phyloP scores from a whole-genome alignment of 371 early-diverging fungal species.

The Zychaea mexicana region DNA sequence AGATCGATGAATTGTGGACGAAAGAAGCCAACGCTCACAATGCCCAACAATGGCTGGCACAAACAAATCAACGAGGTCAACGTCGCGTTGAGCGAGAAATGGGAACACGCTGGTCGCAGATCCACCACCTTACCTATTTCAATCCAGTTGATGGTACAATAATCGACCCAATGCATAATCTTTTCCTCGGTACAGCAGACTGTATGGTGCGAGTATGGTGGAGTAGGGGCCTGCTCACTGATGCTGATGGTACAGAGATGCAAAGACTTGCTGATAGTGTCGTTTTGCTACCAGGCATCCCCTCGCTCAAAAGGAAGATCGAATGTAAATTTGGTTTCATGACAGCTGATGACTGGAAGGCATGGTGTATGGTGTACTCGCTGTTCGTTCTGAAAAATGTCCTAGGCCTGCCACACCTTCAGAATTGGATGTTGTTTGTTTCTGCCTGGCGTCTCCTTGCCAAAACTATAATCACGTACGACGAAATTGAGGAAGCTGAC shows the following conservation, averaged over 20 bases:
- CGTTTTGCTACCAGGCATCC: not conserved
- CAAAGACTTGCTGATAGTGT: not conserved
- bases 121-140: slow-evolving; percentile 10
- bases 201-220: not conserved
- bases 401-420: not conserved
- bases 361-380: not conserved
- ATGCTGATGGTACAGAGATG: not conserved
- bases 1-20: not conserved
- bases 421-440: slow-evolving; percentile 7
- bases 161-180: slow-evolving; percentile 19
- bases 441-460: slow-evolving; percentile 3
- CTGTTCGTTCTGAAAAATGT: not conserved
- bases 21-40: not conserved
- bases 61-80: not conserved
- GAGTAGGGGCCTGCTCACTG: not conserved
- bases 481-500: not conserved
- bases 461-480: not conserved
- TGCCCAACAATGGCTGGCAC: not conserved
- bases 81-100: not conserved
- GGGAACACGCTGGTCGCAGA: slow-evolving; percentile 7
- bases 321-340: not conserved
- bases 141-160: slow-evolving; percentile 2
- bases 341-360: slow-evolving; percentile 8
- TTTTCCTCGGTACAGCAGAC: slow-evolving; percentile 9
- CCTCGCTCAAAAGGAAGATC: not conserved